Percentiles rank a stretch among this genome's conserved stretches.
These are phyloP conservation scores for Metarhizium guizhouense DNA, from an alignment of 2,329 filamentous ascomycete genomes.

Conservation along the genomic window DNA sequence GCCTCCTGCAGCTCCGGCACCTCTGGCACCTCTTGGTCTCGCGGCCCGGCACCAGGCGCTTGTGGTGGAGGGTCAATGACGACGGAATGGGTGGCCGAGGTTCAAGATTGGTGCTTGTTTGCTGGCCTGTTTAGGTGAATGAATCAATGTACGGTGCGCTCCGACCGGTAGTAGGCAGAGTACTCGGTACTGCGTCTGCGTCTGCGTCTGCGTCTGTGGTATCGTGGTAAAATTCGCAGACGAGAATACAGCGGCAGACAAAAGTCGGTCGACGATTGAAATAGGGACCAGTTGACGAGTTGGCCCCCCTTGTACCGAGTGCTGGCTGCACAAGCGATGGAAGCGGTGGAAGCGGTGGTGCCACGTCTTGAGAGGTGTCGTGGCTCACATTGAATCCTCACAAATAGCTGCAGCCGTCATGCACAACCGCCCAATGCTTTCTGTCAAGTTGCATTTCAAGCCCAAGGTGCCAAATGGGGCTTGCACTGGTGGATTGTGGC, in stretches of 20 bases:
- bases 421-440: background rate
- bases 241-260: no score
- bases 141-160: background rate
- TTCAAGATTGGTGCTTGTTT: background rate
- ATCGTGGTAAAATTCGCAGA: background rate
- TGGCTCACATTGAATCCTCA: conserved; percentile 1
- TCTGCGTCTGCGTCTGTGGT: background rate
- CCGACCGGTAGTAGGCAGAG: background rate
- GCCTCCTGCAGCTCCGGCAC: conserved; percentile 1
- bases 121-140: background rate
- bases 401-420: background rate
- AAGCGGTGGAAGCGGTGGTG: conserved; percentile 3
- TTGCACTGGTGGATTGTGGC: background rate
- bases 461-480: background rate
- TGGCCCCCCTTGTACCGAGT: background rate
- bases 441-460: background rate
- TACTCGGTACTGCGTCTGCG: background rate
- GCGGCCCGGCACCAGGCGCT: background rate
- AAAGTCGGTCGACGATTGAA: background rate
- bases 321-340: background rate
- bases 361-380: conserved; percentile 3
- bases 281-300: background rate
- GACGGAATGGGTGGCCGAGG: background rate
- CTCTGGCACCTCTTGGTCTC: background rate
- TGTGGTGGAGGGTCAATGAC: background rate